A percentile compares a stretch with the other conserved stretches of the same genome.
Conservation (phyloP, 2,329 filamentous ascomycete genomes). For the Diplocarpon mali region DNA sequence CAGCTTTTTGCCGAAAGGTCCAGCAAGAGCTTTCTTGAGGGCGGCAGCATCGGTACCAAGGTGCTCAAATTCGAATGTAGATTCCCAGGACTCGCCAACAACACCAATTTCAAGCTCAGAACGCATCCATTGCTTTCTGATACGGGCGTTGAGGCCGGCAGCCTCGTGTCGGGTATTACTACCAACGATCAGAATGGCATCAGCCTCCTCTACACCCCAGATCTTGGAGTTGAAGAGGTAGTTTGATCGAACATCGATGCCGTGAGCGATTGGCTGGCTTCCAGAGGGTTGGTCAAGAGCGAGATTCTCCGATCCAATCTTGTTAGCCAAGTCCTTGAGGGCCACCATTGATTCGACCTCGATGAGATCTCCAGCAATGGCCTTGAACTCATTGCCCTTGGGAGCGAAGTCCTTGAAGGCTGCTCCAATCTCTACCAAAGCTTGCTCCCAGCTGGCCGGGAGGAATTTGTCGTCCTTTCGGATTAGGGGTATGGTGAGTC, state of each 20-base stretch:
- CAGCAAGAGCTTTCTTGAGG: conserved; percentile 75
- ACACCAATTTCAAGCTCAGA: conserved; percentile 90
- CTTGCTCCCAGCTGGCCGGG: conserved; percentile 92
- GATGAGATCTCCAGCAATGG: conserved; percentile 78
- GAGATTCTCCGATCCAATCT: conserved; percentile 90
- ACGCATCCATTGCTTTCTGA: conserved; percentile 94
- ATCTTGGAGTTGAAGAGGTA: conserved; percentile 97
- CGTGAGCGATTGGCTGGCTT: conserved; percentile 75
- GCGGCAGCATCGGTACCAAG: conserved; percentile 69
- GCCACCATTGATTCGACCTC: conserved; percentile 92
- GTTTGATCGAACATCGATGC: conserved; percentile 85
- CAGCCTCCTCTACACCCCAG: conserved; percentile 85
- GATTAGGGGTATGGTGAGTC: conserved; percentile 84
- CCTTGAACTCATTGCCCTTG: conserved; percentile 91
- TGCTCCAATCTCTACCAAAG: conserved; percentile 72
- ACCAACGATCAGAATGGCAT: conserved; percentile 82
- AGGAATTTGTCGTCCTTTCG: conserved; percentile 84
- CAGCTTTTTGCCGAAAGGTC: conserved; percentile 88
- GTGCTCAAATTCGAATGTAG: conserved; percentile 92
- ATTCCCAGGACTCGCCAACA: conserved; percentile 82
- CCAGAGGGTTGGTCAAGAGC: conserved; percentile 84
- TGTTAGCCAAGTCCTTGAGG: conserved; percentile 95
- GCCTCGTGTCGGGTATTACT: conserved; percentile 95
- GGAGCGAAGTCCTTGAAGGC: conserved; percentile 72
- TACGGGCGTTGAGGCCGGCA: conserved; percentile 88